A percentile compares a stretch with the other conserved stretches of the same genome.
Conservation (phyloP, 495 filamentous ascomycete genomes). For the Penicillium mononematosum region DNA sequence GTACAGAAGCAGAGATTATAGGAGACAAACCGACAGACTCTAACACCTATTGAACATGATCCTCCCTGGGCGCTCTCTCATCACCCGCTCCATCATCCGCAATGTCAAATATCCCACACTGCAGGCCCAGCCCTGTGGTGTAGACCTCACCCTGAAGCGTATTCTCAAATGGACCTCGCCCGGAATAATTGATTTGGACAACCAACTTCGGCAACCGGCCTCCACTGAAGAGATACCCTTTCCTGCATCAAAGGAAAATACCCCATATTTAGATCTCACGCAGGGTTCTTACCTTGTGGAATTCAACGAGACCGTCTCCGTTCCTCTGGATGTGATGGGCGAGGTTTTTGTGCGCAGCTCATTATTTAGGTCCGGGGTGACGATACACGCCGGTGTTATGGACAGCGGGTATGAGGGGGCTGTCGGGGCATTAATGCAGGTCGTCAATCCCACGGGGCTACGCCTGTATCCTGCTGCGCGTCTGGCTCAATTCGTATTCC, state of each 20-base stretch:
- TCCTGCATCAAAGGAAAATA: neutral
- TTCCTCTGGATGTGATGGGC: conserved; percentile 43
- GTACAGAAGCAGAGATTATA: neutral
- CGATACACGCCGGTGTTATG: conserved; percentile 42
- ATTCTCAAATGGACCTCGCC: conserved; percentile 38
- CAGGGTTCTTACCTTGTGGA: conserved; percentile 45
- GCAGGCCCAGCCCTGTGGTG: conserved; percentile 45
- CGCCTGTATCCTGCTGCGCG: conserved; percentile 34
- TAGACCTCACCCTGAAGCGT: conserved; percentile 41
- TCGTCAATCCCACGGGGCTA: conserved; percentile 39
- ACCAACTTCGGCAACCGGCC: conserved; percentile 35
- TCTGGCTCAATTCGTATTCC: conserved; percentile 46
- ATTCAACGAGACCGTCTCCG: conserved; percentile 46
- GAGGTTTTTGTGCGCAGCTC: conserved; percentile 39
- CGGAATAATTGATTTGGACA: conserved; percentile 46
- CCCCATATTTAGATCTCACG: conserved; percentile 20
- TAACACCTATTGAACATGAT: conserved; percentile 16
- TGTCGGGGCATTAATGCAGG: conserved; percentile 44
- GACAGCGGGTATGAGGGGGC: conserved; percentile 50
- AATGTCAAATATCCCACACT: conserved; percentile 28
- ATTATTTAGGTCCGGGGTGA: conserved; percentile 41
- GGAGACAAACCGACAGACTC: neutral
- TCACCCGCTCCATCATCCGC: conserved; percentile 31
- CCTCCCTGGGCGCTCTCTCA: conserved; percentile 25
- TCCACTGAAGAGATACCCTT: conserved; percentile 28